Conservation (phyloP, 805 yeast genomes). For the Candida andamanensis region DNA sequence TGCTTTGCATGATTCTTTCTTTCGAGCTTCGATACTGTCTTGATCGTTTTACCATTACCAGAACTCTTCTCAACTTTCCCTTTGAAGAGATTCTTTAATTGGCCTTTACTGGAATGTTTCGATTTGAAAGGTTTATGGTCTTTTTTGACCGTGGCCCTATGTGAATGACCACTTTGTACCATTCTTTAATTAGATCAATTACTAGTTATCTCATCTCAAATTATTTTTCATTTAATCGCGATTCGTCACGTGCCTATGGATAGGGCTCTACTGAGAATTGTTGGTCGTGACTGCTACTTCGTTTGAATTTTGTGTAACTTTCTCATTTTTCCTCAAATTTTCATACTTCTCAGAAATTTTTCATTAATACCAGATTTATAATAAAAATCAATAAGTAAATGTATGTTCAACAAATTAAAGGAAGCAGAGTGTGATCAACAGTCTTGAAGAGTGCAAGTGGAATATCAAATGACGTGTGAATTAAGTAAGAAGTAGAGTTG, state of each 20-base stretch:
- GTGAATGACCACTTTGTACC: constrained; percentile 47
- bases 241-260: neutral
- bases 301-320: constrained; percentile 11
- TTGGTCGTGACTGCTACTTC: constrained; percentile 6
- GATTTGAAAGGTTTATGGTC: constrained; percentile 89
- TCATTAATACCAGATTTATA: constrained; percentile 7
- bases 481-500: no score
- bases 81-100: constrained; percentile 70
- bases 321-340: constrained; percentile 9
- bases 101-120: constrained; percentile 84
- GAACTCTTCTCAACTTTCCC: constrained; percentile 77
- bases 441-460: no score
- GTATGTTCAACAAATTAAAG: constrained; percentile 8
- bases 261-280: no score
- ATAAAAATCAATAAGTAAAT: constrained; percentile 8
- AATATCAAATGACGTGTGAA: no score
- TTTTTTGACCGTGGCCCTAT: constrained; percentile 77
- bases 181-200: constrained; percentile 2
- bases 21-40: constrained; percentile 46
- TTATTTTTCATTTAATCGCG: no score
- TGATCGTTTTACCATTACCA: constrained; percentile 34
- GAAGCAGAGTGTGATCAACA: no score
- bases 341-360: constrained; percentile 9
- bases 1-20: constrained; percentile 79
- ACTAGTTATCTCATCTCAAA: constrained; percentile 10